Base-by-base conservation (phyloP, 2,329 filamentous ascomycete genomes). In the Alternaria conjuncta region DNA sequence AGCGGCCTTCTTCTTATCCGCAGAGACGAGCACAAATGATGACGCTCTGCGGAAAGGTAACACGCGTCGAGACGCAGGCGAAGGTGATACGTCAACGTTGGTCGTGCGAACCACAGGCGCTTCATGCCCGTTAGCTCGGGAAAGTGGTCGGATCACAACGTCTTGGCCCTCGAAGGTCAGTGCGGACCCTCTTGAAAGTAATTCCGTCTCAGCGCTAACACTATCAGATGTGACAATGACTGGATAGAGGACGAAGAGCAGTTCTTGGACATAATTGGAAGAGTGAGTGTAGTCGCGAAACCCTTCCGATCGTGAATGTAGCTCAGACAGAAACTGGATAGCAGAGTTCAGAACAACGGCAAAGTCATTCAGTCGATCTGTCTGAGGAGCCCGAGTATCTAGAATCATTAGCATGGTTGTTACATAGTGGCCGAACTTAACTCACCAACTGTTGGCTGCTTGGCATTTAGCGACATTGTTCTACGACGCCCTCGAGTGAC, bases 21-120 rank as follows among this genome's bases (percentile, higher is more conserved):
- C 87, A 6, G 92, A 94, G 21, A 99, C 85, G 2, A 99, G 86
- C 28, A 98, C 90, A 77, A 98, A 99, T 0, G 95, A 97, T 0
- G 95, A 97, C 2, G 92, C 91, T 71, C 94, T 89, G 32, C 90
- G 89, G 25, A 96, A 84, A 20, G 89, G 88, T 7, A 89, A 87
- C 0, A 90, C 88, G 64, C 85, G 79, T 43, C 81, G 75, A 45
- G 70, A 57, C 12, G 70, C 73, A 4, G 78, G 76, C n/a, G 70
- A 72, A 28, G 78, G 78, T 7, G 79, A 72, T 1, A 59, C 46
- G 9, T 76, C 84, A 44, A 88, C 85, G 6, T 87, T 90, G 18
- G 89, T 88, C 4, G 92, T 94, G 66, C 92, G 88, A 20, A 97
- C 87, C 32, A 95, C 91, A 1, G 92, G 90, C 15, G 73, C 88